Percentiles rank a stretch among this genome's conserved stretches.
phyloP scores from a whole-genome alignment of 257 asterid genomes.

The Lycium barbarum region DNA sequence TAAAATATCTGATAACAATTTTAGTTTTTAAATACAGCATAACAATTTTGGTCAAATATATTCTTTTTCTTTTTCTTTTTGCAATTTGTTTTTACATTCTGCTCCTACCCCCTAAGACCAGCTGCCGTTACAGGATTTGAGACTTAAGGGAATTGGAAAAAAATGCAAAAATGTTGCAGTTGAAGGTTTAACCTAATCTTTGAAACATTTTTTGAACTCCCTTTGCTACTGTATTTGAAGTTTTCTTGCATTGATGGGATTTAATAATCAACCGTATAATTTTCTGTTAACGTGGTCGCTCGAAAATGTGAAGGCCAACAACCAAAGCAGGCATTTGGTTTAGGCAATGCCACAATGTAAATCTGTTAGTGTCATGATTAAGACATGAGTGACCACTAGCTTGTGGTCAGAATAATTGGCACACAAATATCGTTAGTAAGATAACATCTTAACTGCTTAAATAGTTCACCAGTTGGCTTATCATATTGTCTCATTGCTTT shows the following conservation, averaged over 20 bases:
- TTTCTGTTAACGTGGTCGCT: not conserved
- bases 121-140: not conserved
- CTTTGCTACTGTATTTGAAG: not conserved
- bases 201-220: not conserved
- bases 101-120: not conserved
- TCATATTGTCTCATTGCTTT: conserved; percentile 7
- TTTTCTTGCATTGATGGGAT: not conserved
- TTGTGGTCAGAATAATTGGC: not conserved
- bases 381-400: not conserved
- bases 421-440: not conserved
- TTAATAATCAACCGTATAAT: not conserved
- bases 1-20: conserved; percentile 6
- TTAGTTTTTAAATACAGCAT: not conserved
- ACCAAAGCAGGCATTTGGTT: not conserved
- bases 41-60: not conserved
- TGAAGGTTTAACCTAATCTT: not conserved
- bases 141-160: not conserved
- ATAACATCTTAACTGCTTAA: not conserved
- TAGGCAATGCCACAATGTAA: not conserved
- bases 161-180: not conserved
- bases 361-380: not conserved
- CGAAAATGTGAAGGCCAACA: not conserved
- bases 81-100: not conserved
- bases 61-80: not conserved
- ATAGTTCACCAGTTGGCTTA: not conserved